Evolutionary conservation across 768 basidiomycete species (phyloP).

Genomic region (Panaeolus cyanescens): DNA sequence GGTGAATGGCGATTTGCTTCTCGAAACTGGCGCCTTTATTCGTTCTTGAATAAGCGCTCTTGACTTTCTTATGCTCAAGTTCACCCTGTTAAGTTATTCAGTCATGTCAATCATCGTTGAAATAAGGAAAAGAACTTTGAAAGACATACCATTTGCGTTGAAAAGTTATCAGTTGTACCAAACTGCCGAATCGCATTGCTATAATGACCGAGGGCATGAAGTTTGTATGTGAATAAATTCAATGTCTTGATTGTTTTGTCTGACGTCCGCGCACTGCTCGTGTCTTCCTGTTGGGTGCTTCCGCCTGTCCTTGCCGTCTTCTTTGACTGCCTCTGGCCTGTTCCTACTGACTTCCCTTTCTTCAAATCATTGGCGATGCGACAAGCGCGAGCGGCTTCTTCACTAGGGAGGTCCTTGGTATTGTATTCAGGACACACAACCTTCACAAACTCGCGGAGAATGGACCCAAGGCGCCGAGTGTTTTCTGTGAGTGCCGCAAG

Average conservation of each 20-base stretch:
- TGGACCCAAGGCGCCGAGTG: slow-evolving; percentile 20
- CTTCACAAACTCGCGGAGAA: slow-evolving; percentile 19
- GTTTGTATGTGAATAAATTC: too few relatives aligned
- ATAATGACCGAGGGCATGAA: slow-evolving; percentile 40
- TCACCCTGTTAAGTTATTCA: slow-evolving; percentile 3
- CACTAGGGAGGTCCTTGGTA: slow-evolving; percentile 30
- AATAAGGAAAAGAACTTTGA: slow-evolving; percentile 11
- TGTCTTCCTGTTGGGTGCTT: too few relatives aligned
- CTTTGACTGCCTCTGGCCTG: slow-evolving; percentile 1
- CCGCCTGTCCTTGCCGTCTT: too few relatives aligned
- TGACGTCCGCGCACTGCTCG: too few relatives aligned
- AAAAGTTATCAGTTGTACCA: slow-evolving; percentile 38
- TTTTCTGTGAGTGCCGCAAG: slow-evolving; percentile 10
- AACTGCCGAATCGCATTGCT: slow-evolving; percentile 22
- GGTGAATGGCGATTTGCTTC: too few relatives aligned
- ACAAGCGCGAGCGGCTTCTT: slow-evolving; percentile 21
- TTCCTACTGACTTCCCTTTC: too few relatives aligned
- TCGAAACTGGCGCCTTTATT: too few relatives aligned
- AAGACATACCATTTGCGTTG: slow-evolving; percentile 40
- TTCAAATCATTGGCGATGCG: too few relatives aligned
- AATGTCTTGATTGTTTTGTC: too few relatives aligned
- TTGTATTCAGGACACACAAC: slow-evolving; percentile 19
- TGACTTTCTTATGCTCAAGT: slow-evolving; percentile 13
- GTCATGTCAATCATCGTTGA: neutral
- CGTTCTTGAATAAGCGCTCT: slow-evolving; percentile 7